Evolutionary conservation across 2,329 filamentous ascomycete genomes (phyloP), one percentile per base, ranked within the genome.

Genomic region (Exophiala sp.): DNA sequence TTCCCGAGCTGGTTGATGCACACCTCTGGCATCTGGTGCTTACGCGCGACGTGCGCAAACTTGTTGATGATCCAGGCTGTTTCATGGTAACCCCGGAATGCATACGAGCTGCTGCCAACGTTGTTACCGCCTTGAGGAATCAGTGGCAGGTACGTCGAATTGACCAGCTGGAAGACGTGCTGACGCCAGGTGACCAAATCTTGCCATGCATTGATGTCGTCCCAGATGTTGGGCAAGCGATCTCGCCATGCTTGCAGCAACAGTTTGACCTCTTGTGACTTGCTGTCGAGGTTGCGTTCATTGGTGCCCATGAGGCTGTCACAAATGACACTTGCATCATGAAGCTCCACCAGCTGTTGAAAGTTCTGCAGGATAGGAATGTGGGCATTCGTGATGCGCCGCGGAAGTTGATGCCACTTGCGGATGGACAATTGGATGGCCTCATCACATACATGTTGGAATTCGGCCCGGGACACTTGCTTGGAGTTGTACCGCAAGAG

Each of bases 41-140:
- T 98, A 50, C 93, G 83, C 41, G 93, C 93, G 35, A 98, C 93
- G 65, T 98, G 93, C 1, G 93, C 94, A 64, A 98, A 99, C 14
- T 93, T 81, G 68, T 99, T 99, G 70, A 99, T 98, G 60, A 98
- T 99, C 93, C 93, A 99, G 1, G 93, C 93, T 10, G 93, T 98
- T 71, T 99, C 93, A 63, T 99, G 93, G 65, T 95, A 98, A 21
- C 93, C 93, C 38, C 93, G 82, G 66, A 98, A 99, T 0, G 93
- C 93, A 67, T 93, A 97, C 0, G 90, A 96, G 41, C 91, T 91
- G 50, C 88, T 89, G 48, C 86, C 87, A 1, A 89, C 81, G 60
- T 88, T 93, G 65, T 86, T 84, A 6, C 59, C 59, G 19, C 85
- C 83, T 14, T 80, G 83, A 1, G 89, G 90, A 32, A 97, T 73